Base-by-base conservation (phyloP, 495 filamentous ascomycete species). In the Aspergillus hancockii region DNA sequence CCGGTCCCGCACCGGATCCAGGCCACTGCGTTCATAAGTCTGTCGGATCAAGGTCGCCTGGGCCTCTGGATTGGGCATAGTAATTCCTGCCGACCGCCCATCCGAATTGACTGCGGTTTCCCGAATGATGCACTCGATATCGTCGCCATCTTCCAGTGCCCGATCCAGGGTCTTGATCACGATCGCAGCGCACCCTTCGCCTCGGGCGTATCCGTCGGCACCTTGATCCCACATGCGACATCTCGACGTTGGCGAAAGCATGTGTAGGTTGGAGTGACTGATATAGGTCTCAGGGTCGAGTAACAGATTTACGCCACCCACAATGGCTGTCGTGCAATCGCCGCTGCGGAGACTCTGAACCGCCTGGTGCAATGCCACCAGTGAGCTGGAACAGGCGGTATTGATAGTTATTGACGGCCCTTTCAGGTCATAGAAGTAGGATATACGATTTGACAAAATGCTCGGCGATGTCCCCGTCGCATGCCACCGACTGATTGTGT, bases 61-160 rank as follows among this genome's bases (percentile, higher is more conserved):
- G 3, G 83, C 81, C 1, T 72, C 68, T 0, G 69, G 71, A 25
- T 71, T 81, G 0, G 84, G 84, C 72, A 82, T 75, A 2, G 79
- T 85, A 31, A 87, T 83, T 16, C 82, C 80, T 0, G 73, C 70
- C 0, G 63, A 70, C 8, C 62, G 52, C 0, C 75, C 74, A 56
- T 75, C 75, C 23, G 67, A 63, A 54, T 74, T 76, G 32, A 55
- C 49, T 1, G 59, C 67, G 0, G 68, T 70, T 3, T 52, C 65
- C 16, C 71, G 62, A 21, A 76, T 70, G 16, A 75, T 40, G 40
- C 65, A 67, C 16, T 66, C 64, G 14, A 78, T 72, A 0, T 58
- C 57, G 43, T 79, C 68, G 7, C 64, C 62, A 40, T 69, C 66
- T n/a, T 22, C 31, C 18, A 74, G 36, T 8, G 69, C 75, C 14